Percentiles rank a stretch among this genome's conserved stretches.
These are phyloP conservation scores for Solanum tarijense DNA, from an alignment of 257 asterid genomes.

Conservation along the genomic window DNA sequence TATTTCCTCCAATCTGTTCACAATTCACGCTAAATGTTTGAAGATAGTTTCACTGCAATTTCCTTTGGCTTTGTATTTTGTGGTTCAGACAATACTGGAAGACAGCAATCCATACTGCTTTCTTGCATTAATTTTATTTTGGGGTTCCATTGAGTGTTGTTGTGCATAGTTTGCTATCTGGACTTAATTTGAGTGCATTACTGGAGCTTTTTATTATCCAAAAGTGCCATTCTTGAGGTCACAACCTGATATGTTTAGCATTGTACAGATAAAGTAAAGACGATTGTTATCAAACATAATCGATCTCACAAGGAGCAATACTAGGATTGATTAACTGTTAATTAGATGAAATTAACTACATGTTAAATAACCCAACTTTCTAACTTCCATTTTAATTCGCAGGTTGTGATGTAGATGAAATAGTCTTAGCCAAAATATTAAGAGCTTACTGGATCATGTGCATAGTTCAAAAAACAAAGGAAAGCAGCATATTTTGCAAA, in stretches of 20 bases:
- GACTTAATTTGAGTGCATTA: neutral
- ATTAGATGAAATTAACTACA: neutral
- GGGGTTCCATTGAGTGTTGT: constrained; percentile 8
- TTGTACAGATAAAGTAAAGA: neutral
- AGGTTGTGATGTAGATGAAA: neutral
- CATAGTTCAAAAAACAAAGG: neutral
- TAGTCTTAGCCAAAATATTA: neutral
- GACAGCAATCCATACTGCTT: constrained; percentile 12
- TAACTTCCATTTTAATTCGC: neutral
- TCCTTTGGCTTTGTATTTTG: constrained; percentile 3
- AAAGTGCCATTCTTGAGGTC: neutral
- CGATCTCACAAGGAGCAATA: neutral
- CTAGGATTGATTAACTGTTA: neutral
- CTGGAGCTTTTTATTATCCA: neutral
- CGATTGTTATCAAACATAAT: neutral
- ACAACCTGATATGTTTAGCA: neutral
- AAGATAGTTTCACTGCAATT: constrained; percentile 2
- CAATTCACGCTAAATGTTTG: neutral
- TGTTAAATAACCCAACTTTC: neutral
- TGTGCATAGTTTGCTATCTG: neutral
- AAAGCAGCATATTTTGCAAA: neutral
- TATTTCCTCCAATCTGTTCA: constrained; percentile 11
- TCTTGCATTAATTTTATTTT: constrained; percentile 12
- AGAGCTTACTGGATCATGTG: neutral
- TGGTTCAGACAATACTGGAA: constrained; percentile 11